Conservation (phyloP, 2,329 filamentous ascomycete species). For the Colletotrichum costaricense region DNA sequence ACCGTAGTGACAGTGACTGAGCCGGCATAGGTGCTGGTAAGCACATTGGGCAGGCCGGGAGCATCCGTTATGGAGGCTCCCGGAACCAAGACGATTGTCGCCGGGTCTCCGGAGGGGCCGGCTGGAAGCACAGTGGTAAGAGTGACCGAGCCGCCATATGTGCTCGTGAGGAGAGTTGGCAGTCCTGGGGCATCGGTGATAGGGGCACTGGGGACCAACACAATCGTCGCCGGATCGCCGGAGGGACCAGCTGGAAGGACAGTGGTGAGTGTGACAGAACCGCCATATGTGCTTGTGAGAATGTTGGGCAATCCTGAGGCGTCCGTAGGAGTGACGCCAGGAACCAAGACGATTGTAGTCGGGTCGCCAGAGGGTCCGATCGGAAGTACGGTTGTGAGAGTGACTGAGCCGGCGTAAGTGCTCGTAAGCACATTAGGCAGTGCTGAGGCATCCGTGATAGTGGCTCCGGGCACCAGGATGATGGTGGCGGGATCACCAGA, state of each 20-base stretch:
- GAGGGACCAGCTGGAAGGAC: background rate
- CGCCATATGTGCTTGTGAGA: background rate
- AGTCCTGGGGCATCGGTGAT: background rate
- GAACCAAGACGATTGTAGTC: background rate
- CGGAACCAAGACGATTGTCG: background rate
- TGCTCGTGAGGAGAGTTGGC: background rate
- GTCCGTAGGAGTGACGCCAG: background rate
- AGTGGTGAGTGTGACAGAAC: background rate
- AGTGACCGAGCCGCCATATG: background rate
- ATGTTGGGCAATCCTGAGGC: background rate
- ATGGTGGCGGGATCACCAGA: background rate
- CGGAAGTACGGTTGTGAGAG: background rate
- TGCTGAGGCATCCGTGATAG: background rate
- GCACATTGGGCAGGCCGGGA: background rate
- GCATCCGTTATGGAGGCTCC: background rate
- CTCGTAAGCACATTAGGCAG: background rate
- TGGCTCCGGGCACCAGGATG: background rate
- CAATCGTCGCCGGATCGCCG: background rate
- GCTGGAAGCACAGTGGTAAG: background rate
- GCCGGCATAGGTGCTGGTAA: conserved; percentile 4
- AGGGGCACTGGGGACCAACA: background rate
- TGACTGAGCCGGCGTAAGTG: background rate
- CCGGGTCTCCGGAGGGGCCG: background rate
- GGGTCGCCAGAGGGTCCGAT: background rate
- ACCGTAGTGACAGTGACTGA: background rate